These are phyloP conservation scores for Theobroma grandiflorum DNA, from an alignment of 441 rosid genomes.

Conservation along the genomic window DNA sequence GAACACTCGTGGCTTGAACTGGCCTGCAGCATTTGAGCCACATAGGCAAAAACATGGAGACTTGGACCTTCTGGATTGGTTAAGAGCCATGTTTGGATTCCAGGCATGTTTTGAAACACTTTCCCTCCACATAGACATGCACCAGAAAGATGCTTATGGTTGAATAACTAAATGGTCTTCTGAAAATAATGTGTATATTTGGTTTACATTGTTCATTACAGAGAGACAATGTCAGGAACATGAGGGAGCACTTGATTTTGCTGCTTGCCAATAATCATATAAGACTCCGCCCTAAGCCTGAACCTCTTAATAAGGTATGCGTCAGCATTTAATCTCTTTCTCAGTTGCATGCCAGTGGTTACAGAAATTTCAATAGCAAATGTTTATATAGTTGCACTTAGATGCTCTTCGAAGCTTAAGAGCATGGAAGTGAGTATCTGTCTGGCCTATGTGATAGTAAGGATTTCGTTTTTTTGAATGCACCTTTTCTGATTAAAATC, in stretches of 20 bases:
- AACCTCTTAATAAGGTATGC: slow-evolving; percentile 90
- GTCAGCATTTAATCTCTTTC: slow-evolving; percentile 20
- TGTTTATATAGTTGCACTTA: background rate
- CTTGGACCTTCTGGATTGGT: slow-evolving; percentile 95
- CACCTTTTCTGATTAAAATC: background rate
- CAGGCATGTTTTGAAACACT: slow-evolving; percentile 64
- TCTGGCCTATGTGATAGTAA: background rate
- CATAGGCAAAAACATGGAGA: slow-evolving; percentile 88
- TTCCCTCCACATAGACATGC: background rate
- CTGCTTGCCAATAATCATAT: slow-evolving; percentile 89
- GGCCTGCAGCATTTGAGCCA: slow-evolving; percentile 87
- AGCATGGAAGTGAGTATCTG: background rate
- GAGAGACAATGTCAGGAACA: slow-evolving; percentile 96
- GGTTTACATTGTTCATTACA: slow-evolving; percentile 44
- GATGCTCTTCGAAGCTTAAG: slow-evolving; percentile 1
- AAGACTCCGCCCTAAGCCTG: slow-evolving; percentile 89
- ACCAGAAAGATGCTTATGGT: slow-evolving; percentile 22
- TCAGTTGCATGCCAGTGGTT: slow-evolving; percentile 1
- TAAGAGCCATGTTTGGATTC: slow-evolving; percentile 98
- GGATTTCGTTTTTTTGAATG: background rate
- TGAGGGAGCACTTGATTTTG: slow-evolving; percentile 95
- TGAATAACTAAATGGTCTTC: slow-evolving; percentile 14
- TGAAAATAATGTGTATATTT: slow-evolving; percentile 27
- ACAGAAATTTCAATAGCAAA: background rate
- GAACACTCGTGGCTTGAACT: slow-evolving; percentile 86